Evolutionary conservation across 306 rosid genomes (phyloP), one percentile per base, ranked within the genome.

Genomic region (Sophora flavescens): DNA sequence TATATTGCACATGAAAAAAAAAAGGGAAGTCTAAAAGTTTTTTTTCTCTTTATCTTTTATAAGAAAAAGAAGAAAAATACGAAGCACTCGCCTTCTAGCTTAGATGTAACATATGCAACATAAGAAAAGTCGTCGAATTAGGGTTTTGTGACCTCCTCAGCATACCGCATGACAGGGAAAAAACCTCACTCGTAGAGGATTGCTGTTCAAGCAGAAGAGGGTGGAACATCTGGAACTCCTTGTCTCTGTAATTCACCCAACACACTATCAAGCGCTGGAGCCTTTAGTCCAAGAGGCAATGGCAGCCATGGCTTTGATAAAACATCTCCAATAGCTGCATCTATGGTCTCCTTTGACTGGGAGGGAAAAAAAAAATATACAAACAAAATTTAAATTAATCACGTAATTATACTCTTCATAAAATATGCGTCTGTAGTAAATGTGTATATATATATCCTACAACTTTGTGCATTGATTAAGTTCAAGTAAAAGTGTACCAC

Each of bases 341-440:
- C 98, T 72, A 95, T 73, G 79, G 97, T 88, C 82, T 95, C 98
- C 72, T 92, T 90, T 44, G 98, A 86, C 98, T 94, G 91, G 14
- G 14, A 11, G 14, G 8, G 2, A 39, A 42, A 44, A 44, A 8
- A 44, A 44, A 8, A 41, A 4, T 9, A 36, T 51, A 30, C 65
- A 74, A 62, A 38, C 9, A 17, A 41, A 4, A 59, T 59, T 60
- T n/a, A 61, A 61, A 42, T 58, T 39, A 54, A 7, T 22, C 6
- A 57, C 26, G 63, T 17, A 17, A 16, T 6, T 53, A 3, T 7
- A 17, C 30, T 53, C 11, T 53, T 53, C 59, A 16, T 17, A 17
- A 16, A 17, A 17, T 53, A 6, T 32, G n/a, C 0, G 7, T 26
- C 22, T 22, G 22, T 2, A 0, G 6, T 45, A 1, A 0, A 8